Percentiles rank a stretch among this genome's conserved stretches.
phyloP scores from a whole-genome alignment of 805 yeast genomes.

The Zygosaccharomyces pseudorouxii region DNA sequence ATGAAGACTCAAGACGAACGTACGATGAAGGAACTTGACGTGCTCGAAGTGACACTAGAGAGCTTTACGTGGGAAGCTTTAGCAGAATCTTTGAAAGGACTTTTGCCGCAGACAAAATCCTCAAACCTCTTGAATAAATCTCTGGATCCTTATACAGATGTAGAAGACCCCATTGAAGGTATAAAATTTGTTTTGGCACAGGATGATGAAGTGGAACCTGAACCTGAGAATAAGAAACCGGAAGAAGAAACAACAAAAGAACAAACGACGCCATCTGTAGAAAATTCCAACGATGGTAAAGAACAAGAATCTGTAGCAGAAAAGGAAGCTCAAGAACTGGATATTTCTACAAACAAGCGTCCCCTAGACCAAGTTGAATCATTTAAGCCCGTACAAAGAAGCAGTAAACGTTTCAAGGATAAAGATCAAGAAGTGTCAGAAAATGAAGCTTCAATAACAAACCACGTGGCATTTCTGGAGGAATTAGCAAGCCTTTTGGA shows the following conservation, averaged over 20 bases:
- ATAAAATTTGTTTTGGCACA: conserved; percentile 35
- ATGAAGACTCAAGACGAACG: conserved; percentile 37
- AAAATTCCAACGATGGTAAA: conserved; percentile 8
- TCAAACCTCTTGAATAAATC: conserved; percentile 33
- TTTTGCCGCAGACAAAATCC: conserved; percentile 39
- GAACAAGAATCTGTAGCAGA: conserved; percentile 17
- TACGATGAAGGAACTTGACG: conserved; percentile 36
- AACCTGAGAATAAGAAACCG: conserved; percentile 4
- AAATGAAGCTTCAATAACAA: conserved; percentile 6
- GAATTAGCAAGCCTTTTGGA: conserved; percentile 13
- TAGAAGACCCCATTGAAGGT: conserved; percentile 46
- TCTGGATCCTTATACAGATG: conserved; percentile 49
- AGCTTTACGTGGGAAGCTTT: conserved; percentile 32
- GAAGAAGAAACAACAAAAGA: conserved; percentile 19
- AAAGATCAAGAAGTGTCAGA: conserved; percentile 22
- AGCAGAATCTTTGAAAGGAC: conserved; percentile 21
- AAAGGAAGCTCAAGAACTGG: conserved; percentile 14
- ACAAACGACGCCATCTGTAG: not conserved
- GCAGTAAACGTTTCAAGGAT: conserved; percentile 40
- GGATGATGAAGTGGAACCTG: conserved; percentile 2
- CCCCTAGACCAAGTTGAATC: conserved; percentile 20
- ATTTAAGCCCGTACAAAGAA: conserved; percentile 31
- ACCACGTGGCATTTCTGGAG: conserved; percentile 15
- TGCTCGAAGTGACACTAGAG: conserved; percentile 19
- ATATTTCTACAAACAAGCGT: conserved; percentile 14